phyloP scores from a whole-genome alignment of 2,329 filamentous ascomycete genomes.

The Aureobasidium musti region DNA sequence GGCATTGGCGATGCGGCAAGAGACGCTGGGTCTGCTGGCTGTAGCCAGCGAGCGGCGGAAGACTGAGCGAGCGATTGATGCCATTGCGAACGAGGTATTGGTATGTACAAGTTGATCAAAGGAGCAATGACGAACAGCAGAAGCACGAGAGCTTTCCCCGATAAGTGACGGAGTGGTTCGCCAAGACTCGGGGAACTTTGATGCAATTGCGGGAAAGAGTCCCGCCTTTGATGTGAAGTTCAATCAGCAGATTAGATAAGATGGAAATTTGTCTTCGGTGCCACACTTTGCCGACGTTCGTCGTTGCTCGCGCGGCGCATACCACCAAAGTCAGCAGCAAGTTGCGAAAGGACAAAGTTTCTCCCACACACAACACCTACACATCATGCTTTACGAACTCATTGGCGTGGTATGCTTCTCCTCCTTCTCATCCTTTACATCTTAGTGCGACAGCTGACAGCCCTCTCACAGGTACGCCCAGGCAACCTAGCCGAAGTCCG shows the following conservation, averaged over 20 bases:
- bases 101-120: constrained; percentile 5
- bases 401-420: constrained; percentile 76
- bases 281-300: not conserved
- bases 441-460: constrained; percentile 34
- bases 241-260: constrained; percentile 9
- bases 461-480: constrained; percentile 72
- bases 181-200: constrained; percentile 12
- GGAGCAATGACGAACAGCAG: constrained; percentile 9
- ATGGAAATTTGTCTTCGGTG: constrained; percentile 13
- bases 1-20: constrained; percentile 18
- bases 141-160: constrained; percentile 1
- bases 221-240: too few relatives aligned
- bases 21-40: constrained; percentile 14
- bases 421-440: not conserved
- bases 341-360: not conserved
- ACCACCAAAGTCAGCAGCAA: not conserved
- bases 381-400: constrained; percentile 88
- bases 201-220: constrained; percentile 1
- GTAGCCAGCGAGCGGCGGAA: constrained; percentile 29
- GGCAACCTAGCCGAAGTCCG: constrained; percentile 87
- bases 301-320: constrained; percentile 4
- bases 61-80: constrained; percentile 26
- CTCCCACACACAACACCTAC: not conserved
- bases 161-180: not conserved
- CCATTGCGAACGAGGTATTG: constrained; percentile 25